phyloP scores from a whole-genome alignment of 192 early-diverging fungal species.

The Linnemannia hyalina region DNA sequence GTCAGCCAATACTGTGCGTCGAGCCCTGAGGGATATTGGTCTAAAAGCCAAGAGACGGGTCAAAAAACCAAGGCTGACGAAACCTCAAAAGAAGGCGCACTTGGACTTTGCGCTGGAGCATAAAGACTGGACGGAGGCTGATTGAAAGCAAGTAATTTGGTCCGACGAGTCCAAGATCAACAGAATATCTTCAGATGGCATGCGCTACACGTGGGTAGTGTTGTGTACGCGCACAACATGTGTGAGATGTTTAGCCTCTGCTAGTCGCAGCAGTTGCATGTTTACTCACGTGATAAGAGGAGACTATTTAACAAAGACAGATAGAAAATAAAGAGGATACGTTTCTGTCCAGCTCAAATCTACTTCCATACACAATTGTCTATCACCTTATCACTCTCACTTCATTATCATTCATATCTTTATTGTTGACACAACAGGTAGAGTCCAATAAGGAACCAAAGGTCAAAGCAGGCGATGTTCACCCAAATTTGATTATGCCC shows the following conservation, averaged over 20 bases:
- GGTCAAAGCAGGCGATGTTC: background rate
- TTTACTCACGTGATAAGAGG: too few relatives aligned
- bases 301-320: too few relatives aligned
- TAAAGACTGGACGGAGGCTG: slow-evolving; percentile 15
- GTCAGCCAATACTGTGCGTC: slow-evolving; percentile 6
- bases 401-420: too few relatives aligned
- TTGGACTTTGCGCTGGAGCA: slow-evolving; percentile 2
- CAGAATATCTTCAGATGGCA: slow-evolving; percentile 30
- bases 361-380: too few relatives aligned
- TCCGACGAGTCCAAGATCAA: slow-evolving; percentile 30
- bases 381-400: too few relatives aligned
- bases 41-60: slow-evolving; percentile 12
- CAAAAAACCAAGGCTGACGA: slow-evolving; percentile 5
- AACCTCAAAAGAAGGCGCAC: background rate
- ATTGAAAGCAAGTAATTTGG: slow-evolving; percentile 21
- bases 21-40: slow-evolving; percentile 11
- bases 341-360: too few relatives aligned
- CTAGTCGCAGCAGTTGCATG: too few relatives aligned
- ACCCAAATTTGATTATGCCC: background rate
- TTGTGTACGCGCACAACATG: too few relatives aligned
- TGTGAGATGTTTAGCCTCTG: too few relatives aligned
- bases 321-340: too few relatives aligned
- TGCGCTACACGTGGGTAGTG: slow-evolving; percentile 15
- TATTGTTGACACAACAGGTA: too few relatives aligned
- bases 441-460: background rate